These are phyloP conservation scores for Euphorbia pulcherrima DNA, from an alignment of 345 rosid genomes.

Conservation along the genomic window DNA sequence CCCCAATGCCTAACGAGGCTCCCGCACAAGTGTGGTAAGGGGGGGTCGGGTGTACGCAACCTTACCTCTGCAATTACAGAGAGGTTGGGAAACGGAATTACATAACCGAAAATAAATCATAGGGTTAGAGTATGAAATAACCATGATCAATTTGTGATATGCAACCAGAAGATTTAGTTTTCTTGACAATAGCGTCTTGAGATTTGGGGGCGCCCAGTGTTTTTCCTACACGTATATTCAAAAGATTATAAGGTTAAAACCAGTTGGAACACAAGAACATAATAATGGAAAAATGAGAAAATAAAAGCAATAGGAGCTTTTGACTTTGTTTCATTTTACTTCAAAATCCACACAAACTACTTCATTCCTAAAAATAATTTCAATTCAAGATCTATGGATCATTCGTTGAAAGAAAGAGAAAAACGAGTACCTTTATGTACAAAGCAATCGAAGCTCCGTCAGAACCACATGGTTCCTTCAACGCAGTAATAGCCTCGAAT, in stretches of 20 bases:
- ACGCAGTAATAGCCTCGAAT: constrained; percentile 65
- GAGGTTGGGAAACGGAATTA: not conserved
- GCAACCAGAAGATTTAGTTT: constrained; percentile 69
- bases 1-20: too few species aligned
- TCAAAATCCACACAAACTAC: not conserved
- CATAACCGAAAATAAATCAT: not conserved
- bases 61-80: too few species aligned
- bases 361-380: not conserved
- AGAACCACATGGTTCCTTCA: constrained; percentile 83
- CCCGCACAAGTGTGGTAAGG: too few species aligned
- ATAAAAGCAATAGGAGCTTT: not conserved
- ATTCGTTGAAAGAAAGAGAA: not conserved
- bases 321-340: not conserved
- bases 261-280: constrained; percentile 11
- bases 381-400: not conserved
- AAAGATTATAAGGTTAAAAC: constrained; percentile 16
- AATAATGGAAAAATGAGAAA: not conserved
- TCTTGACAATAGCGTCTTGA: constrained; percentile 70
- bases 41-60: too few species aligned
- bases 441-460: constrained; percentile 69
- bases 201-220: constrained; percentile 56
- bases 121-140: constrained; percentile 18
- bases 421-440: constrained; percentile 67
- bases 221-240: constrained; percentile 65
- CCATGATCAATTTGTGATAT: constrained; percentile 82